phyloP scores from a whole-genome alignment of 805 yeast species.

The Maudiozyma saulgeensis region DNA sequence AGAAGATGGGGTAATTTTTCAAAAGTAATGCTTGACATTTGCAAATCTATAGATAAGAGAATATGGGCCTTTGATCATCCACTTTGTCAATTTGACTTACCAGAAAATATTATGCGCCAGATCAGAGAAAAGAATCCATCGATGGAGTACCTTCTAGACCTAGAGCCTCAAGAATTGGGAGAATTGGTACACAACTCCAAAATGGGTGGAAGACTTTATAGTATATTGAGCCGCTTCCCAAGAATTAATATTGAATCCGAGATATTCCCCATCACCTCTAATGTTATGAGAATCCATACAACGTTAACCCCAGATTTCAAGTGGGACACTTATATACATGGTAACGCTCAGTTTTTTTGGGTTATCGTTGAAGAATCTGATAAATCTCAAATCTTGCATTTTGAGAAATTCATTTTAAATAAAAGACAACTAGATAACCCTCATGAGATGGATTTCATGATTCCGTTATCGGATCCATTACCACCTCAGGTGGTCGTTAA shows the following conservation, averaged over 20 bases:
- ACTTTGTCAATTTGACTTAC: conserved; percentile 73
- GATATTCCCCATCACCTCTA: conserved; percentile 76
- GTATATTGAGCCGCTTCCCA: conserved; percentile 65
- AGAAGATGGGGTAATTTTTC: conserved; percentile 86
- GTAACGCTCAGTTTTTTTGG: conserved; percentile 84
- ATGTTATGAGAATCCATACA: conserved; percentile 75
- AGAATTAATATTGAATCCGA: conserved; percentile 64
- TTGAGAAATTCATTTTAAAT: conserved; percentile 67
- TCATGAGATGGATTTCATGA: conserved; percentile 83
- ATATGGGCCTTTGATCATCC: conserved; percentile 92
- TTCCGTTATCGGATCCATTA: conserved; percentile 80
- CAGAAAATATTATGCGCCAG: conserved; percentile 51
- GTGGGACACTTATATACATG: conserved; percentile 81
- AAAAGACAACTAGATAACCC: conserved; percentile 42
- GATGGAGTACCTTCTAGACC: conserved; percentile 63
- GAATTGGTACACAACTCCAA: conserved; percentile 77
- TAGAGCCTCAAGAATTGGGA: conserved; percentile 71
- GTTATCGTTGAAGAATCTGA: conserved; percentile 82
- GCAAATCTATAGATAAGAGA: conserved; percentile 77
- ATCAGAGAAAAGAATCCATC: conserved; percentile 56
- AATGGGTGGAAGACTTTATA: conserved; percentile 57
- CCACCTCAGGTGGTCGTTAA: conserved; percentile 82
- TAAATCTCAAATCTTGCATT: conserved; percentile 62
- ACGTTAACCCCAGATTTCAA: conserved; percentile 62
- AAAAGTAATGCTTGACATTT: conserved; percentile 63